These are phyloP conservation scores for Rhizoclosmatium globosum DNA, from an alignment of 192 early-diverging fungal species.

Conservation along the genomic window DNA sequence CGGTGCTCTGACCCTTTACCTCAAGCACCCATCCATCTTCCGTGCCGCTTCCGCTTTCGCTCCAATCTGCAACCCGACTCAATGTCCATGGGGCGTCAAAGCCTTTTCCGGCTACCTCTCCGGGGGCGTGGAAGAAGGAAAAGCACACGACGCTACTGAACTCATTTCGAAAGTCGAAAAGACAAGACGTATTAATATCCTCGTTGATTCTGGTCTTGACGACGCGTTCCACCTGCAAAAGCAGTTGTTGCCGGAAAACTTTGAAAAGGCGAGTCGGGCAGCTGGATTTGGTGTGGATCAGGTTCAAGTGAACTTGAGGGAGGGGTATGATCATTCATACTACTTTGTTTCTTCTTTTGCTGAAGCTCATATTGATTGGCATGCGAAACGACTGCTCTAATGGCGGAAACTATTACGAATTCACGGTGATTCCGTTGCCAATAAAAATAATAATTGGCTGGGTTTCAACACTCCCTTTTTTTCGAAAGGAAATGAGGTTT, in stretches of 20 bases:
- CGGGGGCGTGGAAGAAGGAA: constrained; percentile 49
- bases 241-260: constrained; percentile 18
- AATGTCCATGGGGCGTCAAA: constrained; percentile 81
- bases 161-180: constrained; percentile 54
- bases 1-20: constrained; percentile 79
- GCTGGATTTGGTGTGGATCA: constrained; percentile 2
- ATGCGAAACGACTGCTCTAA: background rate
- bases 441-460: too few species aligned
- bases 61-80: constrained; percentile 78
- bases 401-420: too few species aligned
- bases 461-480: too few species aligned
- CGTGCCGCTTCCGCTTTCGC: constrained; percentile 81
- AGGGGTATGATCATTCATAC: constrained; percentile 90
- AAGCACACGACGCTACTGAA: constrained; percentile 77
- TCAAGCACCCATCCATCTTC: constrained; percentile 79
- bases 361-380: constrained; percentile 17
- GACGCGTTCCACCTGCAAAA: constrained; percentile 24
- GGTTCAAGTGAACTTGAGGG: constrained; percentile 69
- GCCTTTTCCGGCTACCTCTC: constrained; percentile 78
- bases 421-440: too few species aligned
- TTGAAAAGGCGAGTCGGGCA: constrained; percentile 11
- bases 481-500: too few species aligned
- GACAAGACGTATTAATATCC: constrained; percentile 32
- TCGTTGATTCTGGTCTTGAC: constrained; percentile 50
- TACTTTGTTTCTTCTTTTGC: constrained; percentile 83